phyloP scores from a whole-genome alignment of 1,284 basidiomycete genomes.

The Ustanciosporium gigantosporum region DNA sequence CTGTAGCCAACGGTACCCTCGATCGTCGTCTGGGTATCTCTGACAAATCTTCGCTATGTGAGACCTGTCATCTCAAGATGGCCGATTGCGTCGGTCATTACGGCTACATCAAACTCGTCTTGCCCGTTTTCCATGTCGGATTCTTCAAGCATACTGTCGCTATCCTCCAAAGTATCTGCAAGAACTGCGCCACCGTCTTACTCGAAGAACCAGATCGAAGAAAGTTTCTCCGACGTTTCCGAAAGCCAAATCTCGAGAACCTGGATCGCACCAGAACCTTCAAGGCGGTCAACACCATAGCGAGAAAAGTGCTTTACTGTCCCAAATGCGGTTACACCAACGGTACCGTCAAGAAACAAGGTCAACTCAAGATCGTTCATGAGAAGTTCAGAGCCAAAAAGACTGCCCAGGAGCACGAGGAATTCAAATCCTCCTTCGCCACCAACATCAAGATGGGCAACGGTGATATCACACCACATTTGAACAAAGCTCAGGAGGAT shows the following conservation, averaged over 20 bases:
- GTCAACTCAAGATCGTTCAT: slow-evolving; percentile 92
- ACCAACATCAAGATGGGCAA: slow-evolving; percentile 78
- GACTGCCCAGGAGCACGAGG: slow-evolving; percentile 82
- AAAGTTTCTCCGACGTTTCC: slow-evolving; percentile 82
- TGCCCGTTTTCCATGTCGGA: slow-evolving; percentile 94
- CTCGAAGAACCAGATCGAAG: slow-evolving; percentile 86
- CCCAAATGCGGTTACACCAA: slow-evolving; percentile 92
- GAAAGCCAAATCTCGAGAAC: slow-evolving; percentile 87
- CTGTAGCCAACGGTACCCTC: slow-evolving; percentile 54
- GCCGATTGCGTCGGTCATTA: slow-evolving; percentile 98
- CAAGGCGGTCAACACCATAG: slow-evolving; percentile 85
- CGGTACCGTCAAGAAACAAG: slow-evolving; percentile 94
- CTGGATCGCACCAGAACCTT: slow-evolving; percentile 82
- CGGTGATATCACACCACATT: slow-evolving; percentile 80
- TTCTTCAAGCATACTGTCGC: slow-evolving; percentile 95
- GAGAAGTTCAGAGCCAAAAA: slow-evolving; percentile 97
- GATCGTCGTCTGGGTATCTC: slow-evolving; percentile 73
- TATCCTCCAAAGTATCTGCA: slow-evolving; percentile 77
- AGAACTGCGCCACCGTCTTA: slow-evolving; percentile 91
- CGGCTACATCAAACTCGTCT: slow-evolving; percentile 72
- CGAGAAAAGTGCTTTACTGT: slow-evolving; percentile 89
- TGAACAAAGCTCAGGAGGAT: slow-evolving; percentile 91
- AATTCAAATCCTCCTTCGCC: slow-evolving; percentile 82
- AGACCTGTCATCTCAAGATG: slow-evolving; percentile 89
- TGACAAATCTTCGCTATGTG: slow-evolving; percentile 87